Evolutionary conservation across 768 basidiomycete species (phyloP), one percentile per base, ranked within the genome.

Genomic region (Russula sp.): DNA sequence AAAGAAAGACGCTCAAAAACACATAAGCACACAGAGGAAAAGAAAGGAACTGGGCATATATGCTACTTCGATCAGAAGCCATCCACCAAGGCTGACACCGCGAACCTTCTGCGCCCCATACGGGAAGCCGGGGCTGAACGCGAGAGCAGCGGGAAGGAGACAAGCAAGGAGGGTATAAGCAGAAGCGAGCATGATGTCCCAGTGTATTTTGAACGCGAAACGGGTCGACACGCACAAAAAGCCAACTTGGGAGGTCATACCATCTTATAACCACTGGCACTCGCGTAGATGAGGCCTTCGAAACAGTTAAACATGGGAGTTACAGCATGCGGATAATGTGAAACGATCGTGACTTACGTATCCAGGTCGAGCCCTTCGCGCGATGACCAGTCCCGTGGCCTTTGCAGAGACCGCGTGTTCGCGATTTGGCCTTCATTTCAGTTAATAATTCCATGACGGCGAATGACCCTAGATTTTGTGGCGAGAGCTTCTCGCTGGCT

Each of bases 31-130:
- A 30, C 28, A 34, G 16, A 40, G 16, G 38, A 36, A 36, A 36
- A 36, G 34, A 36, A 36, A 11, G 11, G 36, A 36, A 18, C 38
- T 40, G 38, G 16, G 30, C 11, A 14, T 10, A n/a, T 11, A 18
- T 13, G 65, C 77, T 48, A 81, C 82, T 75, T 82, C 82, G 22
- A 82, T 73, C 6, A 84, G 75, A 42, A 84, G 80, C 83, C 83
- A 84, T 6, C 84, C 83, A 22, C 91, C 92, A 36, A 93, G 81
- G 76, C 88, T 93, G 64, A 93, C 91, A 63, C 92, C 92, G 20
- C 91, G 84, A 53, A 93, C 85, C 70, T 87, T 89, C 75, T 82
- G 65, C 5, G 81, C 79, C 22, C 90, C 90, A 68, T 93, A 93
- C 13, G 88, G 81, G 70, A 92, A 93, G 63, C 84, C 81, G 18